Evolutionary conservation across 345 rosid genomes (phyloP).

Genomic region (Gynandropsis gynandra): DNA sequence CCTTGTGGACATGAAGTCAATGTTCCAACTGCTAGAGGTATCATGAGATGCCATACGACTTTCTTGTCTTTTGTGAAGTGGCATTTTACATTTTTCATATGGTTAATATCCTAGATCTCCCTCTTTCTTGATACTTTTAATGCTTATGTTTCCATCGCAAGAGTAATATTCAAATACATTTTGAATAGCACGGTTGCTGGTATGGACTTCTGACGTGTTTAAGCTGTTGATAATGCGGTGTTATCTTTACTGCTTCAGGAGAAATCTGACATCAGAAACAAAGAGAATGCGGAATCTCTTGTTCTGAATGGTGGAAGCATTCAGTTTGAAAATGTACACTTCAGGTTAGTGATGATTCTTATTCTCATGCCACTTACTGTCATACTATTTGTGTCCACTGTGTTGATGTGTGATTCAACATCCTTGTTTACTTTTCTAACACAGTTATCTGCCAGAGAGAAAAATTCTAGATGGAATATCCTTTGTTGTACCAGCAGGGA

Average conservation of each 20-base stretch:
- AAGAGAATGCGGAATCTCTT: constrained; percentile 60
- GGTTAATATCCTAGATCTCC: neutral
- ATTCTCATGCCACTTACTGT: constrained; percentile 11
- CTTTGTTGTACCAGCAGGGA: constrained; percentile 83
- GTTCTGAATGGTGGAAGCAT: constrained; percentile 72
- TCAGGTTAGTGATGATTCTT: constrained; percentile 48
- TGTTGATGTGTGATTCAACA: constrained; percentile 13
- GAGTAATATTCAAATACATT: constrained; percentile 11
- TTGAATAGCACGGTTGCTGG: neutral
- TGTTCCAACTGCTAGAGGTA: constrained; percentile 99
- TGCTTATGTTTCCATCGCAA: constrained; percentile 6
- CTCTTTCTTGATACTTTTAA: neutral
- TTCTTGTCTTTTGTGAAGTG: neutral
- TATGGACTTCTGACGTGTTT: neutral
- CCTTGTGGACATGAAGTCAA: constrained; percentile 91
- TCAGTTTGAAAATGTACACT: constrained; percentile 76
- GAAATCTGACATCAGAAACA: constrained; percentile 69
- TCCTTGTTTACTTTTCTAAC: constrained; percentile 17
- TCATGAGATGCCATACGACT: constrained; percentile 2
- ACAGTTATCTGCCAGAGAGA: constrained; percentile 76
- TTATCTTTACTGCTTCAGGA: constrained; percentile 49
- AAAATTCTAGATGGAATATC: constrained; percentile 90
- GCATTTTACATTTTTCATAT: constrained; percentile 2
- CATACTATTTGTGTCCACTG: constrained; percentile 7
- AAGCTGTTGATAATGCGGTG: constrained; percentile 10